A percentile compares a stretch with the other conserved stretches of the same genome.
These are phyloP conservation scores for Neofusicoccum umdonicola DNA, from an alignment of 2,329 filamentous ascomycete genomes.

Conservation along the genomic window DNA sequence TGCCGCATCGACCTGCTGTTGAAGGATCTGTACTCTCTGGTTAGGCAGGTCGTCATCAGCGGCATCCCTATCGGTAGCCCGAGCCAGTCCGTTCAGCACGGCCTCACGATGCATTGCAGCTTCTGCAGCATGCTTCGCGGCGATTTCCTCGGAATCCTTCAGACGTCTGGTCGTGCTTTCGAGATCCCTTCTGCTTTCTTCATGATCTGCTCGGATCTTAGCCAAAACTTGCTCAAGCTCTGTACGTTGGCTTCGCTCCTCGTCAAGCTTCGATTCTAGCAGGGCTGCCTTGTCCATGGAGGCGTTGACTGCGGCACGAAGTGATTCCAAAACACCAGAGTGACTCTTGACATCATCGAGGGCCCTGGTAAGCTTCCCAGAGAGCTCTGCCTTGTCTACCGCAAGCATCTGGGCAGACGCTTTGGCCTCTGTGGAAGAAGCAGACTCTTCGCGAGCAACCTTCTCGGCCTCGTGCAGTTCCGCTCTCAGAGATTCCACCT, in stretches of 20 bases:
- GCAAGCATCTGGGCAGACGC: constrained; percentile 71
- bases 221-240: constrained; percentile 72
- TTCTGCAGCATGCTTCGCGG: constrained; percentile 82
- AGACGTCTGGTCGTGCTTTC: constrained; percentile 71
- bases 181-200: constrained; percentile 74
- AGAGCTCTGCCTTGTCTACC: constrained; percentile 81
- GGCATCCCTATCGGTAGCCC: constrained; percentile 31
- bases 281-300: constrained; percentile 74
- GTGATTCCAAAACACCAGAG: constrained; percentile 66
- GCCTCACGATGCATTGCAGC: constrained; percentile 81
- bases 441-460: constrained; percentile 74
- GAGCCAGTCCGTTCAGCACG: constrained; percentile 78
- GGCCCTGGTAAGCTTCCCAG: constrained; percentile 65
- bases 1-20: constrained; percentile 74
- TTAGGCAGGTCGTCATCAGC: constrained; percentile 54
- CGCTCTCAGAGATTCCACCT: constrained; percentile 80
- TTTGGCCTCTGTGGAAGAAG: constrained; percentile 73
- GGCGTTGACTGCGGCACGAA: constrained; percentile 74
- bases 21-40: constrained; percentile 70
- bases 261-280: constrained; percentile 76
- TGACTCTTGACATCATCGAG: constrained; percentile 68
- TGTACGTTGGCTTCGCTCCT: constrained; percentile 76
- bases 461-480: constrained; percentile 80
- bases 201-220: constrained; percentile 78
- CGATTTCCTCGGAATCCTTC: constrained; percentile 81